Base-by-base conservation (phyloP, 305 asterid genomes). In the Rubia tinctorum region DNA sequence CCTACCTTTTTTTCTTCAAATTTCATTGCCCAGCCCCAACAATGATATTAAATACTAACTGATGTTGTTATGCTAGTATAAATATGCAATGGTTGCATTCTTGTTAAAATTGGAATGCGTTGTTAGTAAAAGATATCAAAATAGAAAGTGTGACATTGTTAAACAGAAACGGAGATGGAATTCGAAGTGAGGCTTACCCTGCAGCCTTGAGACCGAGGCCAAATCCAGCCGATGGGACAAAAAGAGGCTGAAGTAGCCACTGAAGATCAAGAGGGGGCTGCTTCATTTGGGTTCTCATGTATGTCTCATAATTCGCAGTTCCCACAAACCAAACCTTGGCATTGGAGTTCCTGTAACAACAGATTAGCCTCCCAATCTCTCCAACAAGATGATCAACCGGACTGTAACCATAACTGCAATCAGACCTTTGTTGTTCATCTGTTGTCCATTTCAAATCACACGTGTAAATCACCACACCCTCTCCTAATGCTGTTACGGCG, bases 391-490 rank as follows among this genome's bases (percentile, higher is more conserved):
- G 91, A 73, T 89, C 85, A 67, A 86, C 87, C 8, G 96, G 90
- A 69, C 79, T 88, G 62, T 84, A 85, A 65, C 85, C 82, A 67
- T 86, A 84, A 67, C 85, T 82, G 34, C 34, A 30, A 23, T 23
- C 75, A 37, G n/a, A 44, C 0, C 22, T 27, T 3, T 64, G 78
- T 17, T 17, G 69, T 11, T 45, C 20, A 1, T 80, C 91, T 34
- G 85, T 86, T 13, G 92, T 82, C 98, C 98, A 93, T 73, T 85
- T 91, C 74, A 93, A 69, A 60, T 93, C 95, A 25, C 98, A 95
- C 23, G 88, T 79, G 78, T 89, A 87, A 66, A 93, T 79, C 10
- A 92, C 78, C 17, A 92, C 95, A 23, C 88, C 84, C 58, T 84
- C 80, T 1, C 78, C 73, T 6, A 77, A 56, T 30, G 79, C 77